Evolutionary conservation across 345 rosid species (phyloP), one percentile per base, ranked within the genome.

Genomic region (Aethionema arabicum): DNA sequence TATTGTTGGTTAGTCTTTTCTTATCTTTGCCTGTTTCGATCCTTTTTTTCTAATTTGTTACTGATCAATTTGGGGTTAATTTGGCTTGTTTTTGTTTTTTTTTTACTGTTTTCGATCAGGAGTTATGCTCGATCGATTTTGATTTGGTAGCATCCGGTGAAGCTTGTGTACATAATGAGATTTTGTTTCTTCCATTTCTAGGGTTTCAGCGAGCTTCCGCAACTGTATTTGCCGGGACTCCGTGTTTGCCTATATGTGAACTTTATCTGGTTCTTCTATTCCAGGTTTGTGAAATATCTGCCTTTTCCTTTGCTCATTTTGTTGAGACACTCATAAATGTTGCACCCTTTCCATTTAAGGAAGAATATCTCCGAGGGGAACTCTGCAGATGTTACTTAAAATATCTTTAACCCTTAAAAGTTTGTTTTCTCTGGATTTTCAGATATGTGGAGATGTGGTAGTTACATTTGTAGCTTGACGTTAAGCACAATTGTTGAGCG

Each of bases 201-300:
- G 75, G 75, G 66, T 65, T 72, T 65, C 63, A 27, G 39, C 29
- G 61, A 43, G 33, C 11, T 15, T 65, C 7, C 7, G 9, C 10
- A 47, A 40, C 39, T 35, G 1, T 15, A 45, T 11, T 21, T 4
- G 37, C 7, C 38, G n/a, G n/a, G n/a, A n/a, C n/a, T n/a, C n/a
- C n/a, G n/a, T 15, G 49, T 11, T 21, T 4, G 37, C 7, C 38
- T 50, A 27, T 0, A 0, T 51, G 45, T 65, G 11, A 52, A 42
- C 40, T 52, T 44, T 59, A 21, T 16, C 32, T 13, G 50, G 8
- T 21, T 21, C 27, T 38, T 44, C 29, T 4, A 52, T 38, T 45
- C 47, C 38, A 53, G 71, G 58, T 65, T 46, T n/a, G 53, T 50
- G 55, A 32, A 30, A 8, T 8, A 1, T 21, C 27, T 21, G 27